A percentile compares a stretch with the other conserved stretches of the same genome.
phyloP scores from a whole-genome alignment of 176 grass and related monocot genomes.

The Carex parvula region DNA sequence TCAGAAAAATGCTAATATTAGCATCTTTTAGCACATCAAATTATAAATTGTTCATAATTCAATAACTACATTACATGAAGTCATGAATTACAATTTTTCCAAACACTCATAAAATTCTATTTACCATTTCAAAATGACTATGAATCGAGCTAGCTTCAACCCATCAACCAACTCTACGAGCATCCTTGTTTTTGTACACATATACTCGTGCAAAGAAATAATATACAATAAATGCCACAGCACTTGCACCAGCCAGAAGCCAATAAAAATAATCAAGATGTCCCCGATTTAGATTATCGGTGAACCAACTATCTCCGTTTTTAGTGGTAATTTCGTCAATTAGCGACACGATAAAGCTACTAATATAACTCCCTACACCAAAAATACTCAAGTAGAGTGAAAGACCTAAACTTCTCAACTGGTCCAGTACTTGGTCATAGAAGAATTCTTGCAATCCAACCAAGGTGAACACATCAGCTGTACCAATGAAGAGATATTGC shows the following conservation, averaged over 20 bases:
- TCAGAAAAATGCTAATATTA: neutral
- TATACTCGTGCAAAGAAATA: slow-evolving; percentile 35
- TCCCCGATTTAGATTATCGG: slow-evolving; percentile 52
- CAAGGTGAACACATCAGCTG: slow-evolving; percentile 70
- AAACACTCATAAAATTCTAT: neutral
- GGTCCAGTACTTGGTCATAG: slow-evolving; percentile 68
- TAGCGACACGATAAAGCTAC: slow-evolving; percentile 35
- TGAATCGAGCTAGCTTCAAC: neutral
- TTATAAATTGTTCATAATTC: neutral
- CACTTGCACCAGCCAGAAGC: slow-evolving; percentile 43
- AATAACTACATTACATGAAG: neutral
- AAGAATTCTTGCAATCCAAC: slow-evolving; percentile 89
- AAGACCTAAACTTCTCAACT: slow-evolving; percentile 52
- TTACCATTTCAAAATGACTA: neutral
- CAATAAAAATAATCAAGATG: slow-evolving; percentile 85
- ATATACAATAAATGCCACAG: slow-evolving; percentile 31
- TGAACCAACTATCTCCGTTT: slow-evolving; percentile 56
- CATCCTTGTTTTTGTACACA: slow-evolving; percentile 36
- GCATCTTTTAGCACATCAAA: neutral
- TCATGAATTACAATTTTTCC: neutral
- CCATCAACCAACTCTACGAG: neutral
- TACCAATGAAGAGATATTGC: slow-evolving; percentile 58
- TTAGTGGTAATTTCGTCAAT: slow-evolving; percentile 32
- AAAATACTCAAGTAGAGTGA: slow-evolving; percentile 54
- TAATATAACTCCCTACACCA: slow-evolving; percentile 50